These are phyloP conservation scores for Talaromyces funiculosus DNA, from an alignment of 2,329 filamentous ascomycete species.

Conservation along the genomic window DNA sequence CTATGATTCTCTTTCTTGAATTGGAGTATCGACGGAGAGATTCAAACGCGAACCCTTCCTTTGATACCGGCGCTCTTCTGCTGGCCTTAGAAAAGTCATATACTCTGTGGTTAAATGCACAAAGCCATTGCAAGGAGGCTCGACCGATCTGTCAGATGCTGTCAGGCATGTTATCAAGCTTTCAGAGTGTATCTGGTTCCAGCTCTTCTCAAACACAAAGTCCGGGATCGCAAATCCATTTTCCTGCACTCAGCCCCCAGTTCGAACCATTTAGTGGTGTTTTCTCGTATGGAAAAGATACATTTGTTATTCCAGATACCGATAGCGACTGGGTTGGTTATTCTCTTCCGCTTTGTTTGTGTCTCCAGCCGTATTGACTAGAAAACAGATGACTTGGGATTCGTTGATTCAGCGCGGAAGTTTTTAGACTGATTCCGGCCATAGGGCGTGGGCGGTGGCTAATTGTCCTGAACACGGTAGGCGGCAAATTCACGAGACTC, in stretches of 20 bases:
- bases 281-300: not conserved
- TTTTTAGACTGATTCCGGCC: too few relatives aligned
- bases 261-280: not conserved
- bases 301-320: not conserved
- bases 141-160: conserved; percentile 1
- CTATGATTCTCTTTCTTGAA: conserved; percentile 9
- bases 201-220: not conserved
- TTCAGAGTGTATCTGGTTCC: not conserved
- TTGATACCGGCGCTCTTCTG: not conserved
- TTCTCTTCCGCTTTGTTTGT: too few relatives aligned
- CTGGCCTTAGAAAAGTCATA: conserved; percentile 7
- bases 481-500: too few relatives aligned
- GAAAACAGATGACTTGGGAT: too few relatives aligned
- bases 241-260: not conserved
- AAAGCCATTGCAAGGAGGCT: not conserved
- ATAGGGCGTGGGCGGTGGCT: too few relatives aligned
- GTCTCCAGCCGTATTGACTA: too few relatives aligned
- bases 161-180: conserved; percentile 3
- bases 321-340: too few relatives aligned
- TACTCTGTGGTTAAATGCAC: not conserved
- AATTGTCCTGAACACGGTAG: too few relatives aligned
- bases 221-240: not conserved
- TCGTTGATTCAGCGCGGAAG: too few relatives aligned
- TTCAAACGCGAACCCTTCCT: not conserved
- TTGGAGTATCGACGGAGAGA: conserved; percentile 4